phyloP scores from a whole-genome alignment of 805 yeast species.

The Candida cerambycidarum region DNA sequence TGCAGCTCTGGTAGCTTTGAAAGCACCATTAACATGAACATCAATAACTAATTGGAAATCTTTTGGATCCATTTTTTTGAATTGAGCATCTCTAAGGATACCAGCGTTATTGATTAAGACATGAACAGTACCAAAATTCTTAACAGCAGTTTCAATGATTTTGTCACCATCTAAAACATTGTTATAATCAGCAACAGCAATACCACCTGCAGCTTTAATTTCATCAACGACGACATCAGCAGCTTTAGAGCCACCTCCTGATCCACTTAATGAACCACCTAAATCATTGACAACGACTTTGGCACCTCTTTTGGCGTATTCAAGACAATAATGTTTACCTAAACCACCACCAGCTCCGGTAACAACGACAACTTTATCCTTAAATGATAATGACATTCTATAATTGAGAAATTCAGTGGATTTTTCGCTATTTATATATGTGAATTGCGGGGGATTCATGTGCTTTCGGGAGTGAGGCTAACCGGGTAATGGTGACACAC shows the following conservation, averaged over 20 bases:
- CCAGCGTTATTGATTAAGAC: conserved; percentile 93
- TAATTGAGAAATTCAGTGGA: conserved; percentile 1
- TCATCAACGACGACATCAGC: conserved; percentile 91
- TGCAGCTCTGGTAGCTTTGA: conserved; percentile 79
- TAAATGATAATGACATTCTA: conserved; percentile 47
- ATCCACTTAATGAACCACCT: conserved; percentile 80
- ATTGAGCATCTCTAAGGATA: conserved; percentile 81
- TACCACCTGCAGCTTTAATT: conserved; percentile 72
- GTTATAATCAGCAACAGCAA: conserved; percentile 92
- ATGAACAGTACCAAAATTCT: conserved; percentile 85
- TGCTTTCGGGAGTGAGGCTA: conserved; percentile 4
- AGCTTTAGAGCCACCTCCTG: conserved; percentile 65
- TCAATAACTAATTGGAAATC: conserved; percentile 78
- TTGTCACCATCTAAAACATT: conserved; percentile 83
- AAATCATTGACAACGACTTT: conserved; percentile 93
- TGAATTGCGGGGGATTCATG: conserved; percentile 9
- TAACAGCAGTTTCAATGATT: conserved; percentile 82
- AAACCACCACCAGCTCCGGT: conserved; percentile 99
- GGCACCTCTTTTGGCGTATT: conserved; percentile 88
- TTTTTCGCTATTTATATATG: conserved; percentile 6
- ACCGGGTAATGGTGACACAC: not conserved
- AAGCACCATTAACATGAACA: conserved; percentile 91
- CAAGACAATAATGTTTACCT: conserved; percentile 84
- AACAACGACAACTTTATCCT: conserved; percentile 85
- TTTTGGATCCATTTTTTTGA: conserved; percentile 80